Base-by-base conservation (phyloP, 768 basidiomycete genomes). In the Dioszegia crocea region DNA sequence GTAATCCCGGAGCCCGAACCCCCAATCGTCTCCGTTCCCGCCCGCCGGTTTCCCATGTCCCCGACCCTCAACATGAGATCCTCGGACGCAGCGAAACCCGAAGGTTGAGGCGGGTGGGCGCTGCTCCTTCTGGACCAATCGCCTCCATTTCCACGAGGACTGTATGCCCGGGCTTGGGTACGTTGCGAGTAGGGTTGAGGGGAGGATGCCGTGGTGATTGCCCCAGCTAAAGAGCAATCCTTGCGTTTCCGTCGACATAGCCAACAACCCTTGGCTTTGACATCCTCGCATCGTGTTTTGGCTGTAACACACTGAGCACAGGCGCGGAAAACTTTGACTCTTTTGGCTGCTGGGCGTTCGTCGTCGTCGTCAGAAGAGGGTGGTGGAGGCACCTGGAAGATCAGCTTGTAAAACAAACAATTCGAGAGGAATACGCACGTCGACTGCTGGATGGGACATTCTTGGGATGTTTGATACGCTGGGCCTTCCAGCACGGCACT, bases 261-360 rank as follows among this genome's bases (percentile, higher is more conserved):
- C 27, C 48, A 59, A 45, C 59, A 67, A 1, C 65, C 65, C 11
- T 56, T 38, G 2, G 56, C 44, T 43, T 45, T 47, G 30, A 67
- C 65, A 45, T 61, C 65, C 19, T 63, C 62, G 44, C 65, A 67
- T 11, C 65, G 51, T 8, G 65, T 63, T 52, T 67, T 67, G 31
- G 62, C 48, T 29, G 49, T 40, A 5, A 63, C 62, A 40, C 65
- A 67, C 21, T 53, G 43, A 40, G 40, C 45, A 45, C 65, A 64
- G 17, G 65, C 65, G 40, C 62, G 51, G 49, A 48, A 63, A n/a
- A 67, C 56, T 40, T 53, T 53, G 19, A 38, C 27, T 23, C 51
- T 36, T 29, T 53, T 53, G 3, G 51, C 21, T 17, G 51, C 33
- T 5, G 51, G 51, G 3, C 16, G 23, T 24, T 41, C 38, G 23